Conservation (phyloP, 2,329 filamentous ascomycete genomes). For the Talaromyces marneffei region DNA sequence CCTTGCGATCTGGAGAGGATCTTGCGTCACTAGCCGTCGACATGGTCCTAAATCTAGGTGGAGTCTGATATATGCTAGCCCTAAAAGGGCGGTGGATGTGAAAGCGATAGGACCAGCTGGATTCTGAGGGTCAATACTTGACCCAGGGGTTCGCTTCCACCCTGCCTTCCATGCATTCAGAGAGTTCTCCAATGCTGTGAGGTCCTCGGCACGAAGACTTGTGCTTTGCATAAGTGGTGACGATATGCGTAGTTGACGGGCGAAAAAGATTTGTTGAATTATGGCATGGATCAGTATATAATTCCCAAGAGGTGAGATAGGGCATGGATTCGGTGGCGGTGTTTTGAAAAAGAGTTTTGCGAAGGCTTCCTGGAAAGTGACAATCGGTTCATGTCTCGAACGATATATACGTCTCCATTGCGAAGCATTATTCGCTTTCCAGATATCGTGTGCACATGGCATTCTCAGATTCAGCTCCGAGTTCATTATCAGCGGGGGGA, state of each 20-base stretch:
- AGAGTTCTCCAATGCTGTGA: slow-evolving; percentile 42
- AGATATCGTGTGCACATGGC: slow-evolving; percentile 50
- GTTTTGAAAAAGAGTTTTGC: slow-evolving; percentile 40
- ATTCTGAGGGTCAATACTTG: slow-evolving; percentile 49
- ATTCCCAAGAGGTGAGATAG: slow-evolving; percentile 48
- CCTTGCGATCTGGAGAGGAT: slow-evolving; percentile 42
- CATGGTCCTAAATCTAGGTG: slow-evolving; percentile 45
- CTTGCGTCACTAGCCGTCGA: slow-evolving; percentile 43
- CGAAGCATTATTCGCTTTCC: slow-evolving; percentile 47
- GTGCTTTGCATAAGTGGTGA: slow-evolving; percentile 39
- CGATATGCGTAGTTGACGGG: slow-evolving; percentile 44
- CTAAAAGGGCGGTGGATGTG: slow-evolving; percentile 45
- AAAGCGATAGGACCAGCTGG: slow-evolving; percentile 50
- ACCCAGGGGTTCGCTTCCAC: slow-evolving; percentile 50
- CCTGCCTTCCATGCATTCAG: slow-evolving; percentile 48
- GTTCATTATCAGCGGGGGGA: slow-evolving; percentile 53
- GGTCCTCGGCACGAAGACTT: slow-evolving; percentile 41
- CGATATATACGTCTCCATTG: slow-evolving; percentile 45
- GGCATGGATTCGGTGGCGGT: slow-evolving; percentile 29
- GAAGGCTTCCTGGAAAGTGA: slow-evolving; percentile 42
- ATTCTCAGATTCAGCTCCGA: slow-evolving; percentile 50
- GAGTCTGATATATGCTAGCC: slow-evolving; percentile 44
- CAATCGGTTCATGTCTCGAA: slow-evolving; percentile 28
- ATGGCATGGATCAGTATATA: slow-evolving; percentile 51
- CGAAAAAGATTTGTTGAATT: slow-evolving; percentile 51